A percentile compares a stretch with the other conserved stretches of the same genome.
phyloP scores from a whole-genome alignment of 2,329 filamentous ascomycete species.

The Trichoderma breve region DNA sequence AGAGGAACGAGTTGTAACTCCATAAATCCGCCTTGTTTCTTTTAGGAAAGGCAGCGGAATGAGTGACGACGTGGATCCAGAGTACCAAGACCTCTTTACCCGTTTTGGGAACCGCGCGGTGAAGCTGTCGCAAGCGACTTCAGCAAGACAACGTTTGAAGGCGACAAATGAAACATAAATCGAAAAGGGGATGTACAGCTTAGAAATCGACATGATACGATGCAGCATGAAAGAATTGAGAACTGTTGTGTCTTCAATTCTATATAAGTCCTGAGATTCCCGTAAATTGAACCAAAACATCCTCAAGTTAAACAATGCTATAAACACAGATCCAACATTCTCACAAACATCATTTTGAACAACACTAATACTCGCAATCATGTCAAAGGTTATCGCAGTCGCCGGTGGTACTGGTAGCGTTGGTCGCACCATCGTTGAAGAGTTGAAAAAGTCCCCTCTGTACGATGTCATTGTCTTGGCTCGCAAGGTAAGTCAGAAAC shows the following conservation, averaged over 20 bases:
- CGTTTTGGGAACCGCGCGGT: constrained; percentile 5
- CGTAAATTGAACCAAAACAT: not conserved
- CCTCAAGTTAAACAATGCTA: not conserved
- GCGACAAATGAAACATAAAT: not conserved
- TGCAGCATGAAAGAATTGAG: not conserved
- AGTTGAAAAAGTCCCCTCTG: not conserved
- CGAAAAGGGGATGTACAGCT: not conserved
- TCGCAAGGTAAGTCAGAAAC: not conserved
- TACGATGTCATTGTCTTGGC: constrained; percentile 8
- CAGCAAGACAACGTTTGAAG: not conserved
- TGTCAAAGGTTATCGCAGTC: constrained; percentile 14
- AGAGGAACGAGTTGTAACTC: not conserved
- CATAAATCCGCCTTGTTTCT: not conserved
- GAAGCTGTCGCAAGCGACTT: not conserved
- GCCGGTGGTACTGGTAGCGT: constrained; percentile 2
- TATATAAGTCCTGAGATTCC: not conserved
- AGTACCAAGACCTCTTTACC: not conserved
- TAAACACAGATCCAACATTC: not conserved
- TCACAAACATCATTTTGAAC: not conserved
- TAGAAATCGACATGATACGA: not conserved
- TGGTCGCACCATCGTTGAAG: constrained; percentile 5
- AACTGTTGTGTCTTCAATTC: too few species aligned
- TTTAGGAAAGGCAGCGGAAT: not conserved
- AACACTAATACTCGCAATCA: not conserved
- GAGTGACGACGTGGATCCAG: not conserved